Conservation (phyloP, 345 rosid species). For the Gossypium australe region DNA sequence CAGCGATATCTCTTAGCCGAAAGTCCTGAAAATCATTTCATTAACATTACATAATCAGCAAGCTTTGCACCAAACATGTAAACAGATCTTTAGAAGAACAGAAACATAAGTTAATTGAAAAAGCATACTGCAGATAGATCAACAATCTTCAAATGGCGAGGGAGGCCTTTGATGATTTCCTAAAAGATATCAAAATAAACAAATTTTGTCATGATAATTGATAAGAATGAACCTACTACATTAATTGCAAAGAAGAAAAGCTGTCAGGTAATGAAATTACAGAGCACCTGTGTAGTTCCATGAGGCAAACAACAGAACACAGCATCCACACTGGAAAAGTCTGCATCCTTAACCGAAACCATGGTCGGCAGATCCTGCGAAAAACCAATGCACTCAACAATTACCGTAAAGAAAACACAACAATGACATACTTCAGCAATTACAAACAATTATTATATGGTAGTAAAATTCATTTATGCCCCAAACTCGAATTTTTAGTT, state of each 20-base stretch:
- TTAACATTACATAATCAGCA: constrained; percentile 11
- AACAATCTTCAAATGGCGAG: constrained; percentile 61
- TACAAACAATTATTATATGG: not conserved
- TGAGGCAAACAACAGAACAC: constrained; percentile 97
- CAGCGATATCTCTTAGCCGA: constrained; percentile 59
- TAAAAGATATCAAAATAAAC: constrained; percentile 18
- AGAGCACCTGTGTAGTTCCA: constrained; percentile 84
- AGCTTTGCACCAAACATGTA: not conserved
- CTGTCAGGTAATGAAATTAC: not conserved
- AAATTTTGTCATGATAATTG: constrained; percentile 1
- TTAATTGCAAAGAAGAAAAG: not conserved
- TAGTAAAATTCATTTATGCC: not conserved
- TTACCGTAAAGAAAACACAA: not conserved
- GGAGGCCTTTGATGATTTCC: constrained; percentile 89
- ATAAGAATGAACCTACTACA: not conserved
- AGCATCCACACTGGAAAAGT: constrained; percentile 79
- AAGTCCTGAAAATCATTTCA: constrained; percentile 49
- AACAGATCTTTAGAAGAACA: constrained; percentile 4
- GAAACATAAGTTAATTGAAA: not conserved
- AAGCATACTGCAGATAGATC: constrained; percentile 92
- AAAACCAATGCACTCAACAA: not conserved
- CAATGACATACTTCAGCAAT: not conserved
- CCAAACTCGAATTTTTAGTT: not conserved
- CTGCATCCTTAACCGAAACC: constrained; percentile 75
- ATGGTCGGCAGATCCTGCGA: constrained; percentile 70